Evolutionary conservation across 805 yeast genomes (phyloP), one percentile per base, ranked within the genome.

Genomic region (Wickerhamiella bombiphila): DNA sequence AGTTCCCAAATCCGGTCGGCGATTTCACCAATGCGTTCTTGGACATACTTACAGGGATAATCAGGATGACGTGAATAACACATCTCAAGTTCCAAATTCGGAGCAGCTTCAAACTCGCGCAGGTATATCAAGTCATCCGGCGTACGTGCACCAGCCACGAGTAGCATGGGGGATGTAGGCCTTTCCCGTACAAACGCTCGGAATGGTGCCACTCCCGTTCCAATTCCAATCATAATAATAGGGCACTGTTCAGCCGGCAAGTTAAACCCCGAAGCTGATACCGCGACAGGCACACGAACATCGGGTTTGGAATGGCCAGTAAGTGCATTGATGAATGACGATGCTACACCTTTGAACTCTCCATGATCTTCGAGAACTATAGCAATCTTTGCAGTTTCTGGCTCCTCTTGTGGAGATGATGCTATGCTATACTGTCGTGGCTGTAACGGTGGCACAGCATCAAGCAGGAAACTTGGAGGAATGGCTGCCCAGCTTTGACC

Each of bases 191-290:
- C 55, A 46, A 81, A 81, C 11, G 88, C 94, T 63, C 93, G 71
- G 60, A 80, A 76, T 42, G 94, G 93, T 2, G 93, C 93, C 39
- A 80, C 78, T 58, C 94, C 94, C 1, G 94, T 81, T 47, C 94
- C 94, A 33, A 93, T 88, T 28, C 93, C 93, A 54, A 81, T 66
- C 71, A 80, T 65, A 41, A 81, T 75, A 4, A 81, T 64, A 15
- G 93, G 93, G 3, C 72, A 69, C 1, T 69, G 55, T 19, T 82
- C 76, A 49, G 76, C 76, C 15, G 93, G 94, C 44, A 81, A 64
- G 59, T 78, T 77, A 63, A 81, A 81, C 15, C 80, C 72, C 1
- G 86, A 77, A 57, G 82, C 72, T 64, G 91, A 76, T 34, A 80
- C 75, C 52, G 79, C 85, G 28, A 80, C 73, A 8, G 93, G 91